Conservation (phyloP, 2,329 filamentous ascomycete species). For the Clonostachys chloroleuca region DNA sequence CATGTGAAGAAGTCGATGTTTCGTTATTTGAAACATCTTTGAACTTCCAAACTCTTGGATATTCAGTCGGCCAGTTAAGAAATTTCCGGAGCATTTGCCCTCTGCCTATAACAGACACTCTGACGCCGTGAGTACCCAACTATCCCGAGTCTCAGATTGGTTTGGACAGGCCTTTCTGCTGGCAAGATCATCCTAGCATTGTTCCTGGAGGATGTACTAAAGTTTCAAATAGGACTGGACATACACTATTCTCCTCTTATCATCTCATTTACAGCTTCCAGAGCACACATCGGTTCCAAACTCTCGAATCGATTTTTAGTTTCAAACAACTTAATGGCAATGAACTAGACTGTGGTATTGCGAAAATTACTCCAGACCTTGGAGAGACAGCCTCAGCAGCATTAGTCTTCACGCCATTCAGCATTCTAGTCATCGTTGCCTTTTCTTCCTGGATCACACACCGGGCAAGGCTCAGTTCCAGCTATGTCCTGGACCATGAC, state of each 20-base stretch:
- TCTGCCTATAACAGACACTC: neutral
- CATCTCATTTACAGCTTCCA: conserved; percentile 1
- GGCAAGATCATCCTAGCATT: no score
- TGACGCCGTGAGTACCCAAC: neutral
- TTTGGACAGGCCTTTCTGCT: no score
- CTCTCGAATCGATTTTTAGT: neutral
- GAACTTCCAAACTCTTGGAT: neutral
- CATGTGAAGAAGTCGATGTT: neutral
- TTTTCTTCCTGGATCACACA: conserved; percentile 1
- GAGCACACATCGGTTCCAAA: conserved; percentile 1
- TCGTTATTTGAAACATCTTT: neutral
- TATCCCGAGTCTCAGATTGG: no score
- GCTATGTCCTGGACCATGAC: neutral
- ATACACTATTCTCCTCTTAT: neutral
- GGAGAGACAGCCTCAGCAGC: neutral
- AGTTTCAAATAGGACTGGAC: neutral
- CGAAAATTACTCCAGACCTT: conserved; percentile 3
- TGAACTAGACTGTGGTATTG: neutral
- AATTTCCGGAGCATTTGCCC: neutral
- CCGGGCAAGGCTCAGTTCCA: neutral
- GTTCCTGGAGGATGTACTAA: no score
- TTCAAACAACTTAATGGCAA: neutral
- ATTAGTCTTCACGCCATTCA: neutral
- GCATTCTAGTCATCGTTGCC: neutral
- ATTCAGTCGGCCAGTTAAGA: neutral